Conservation (phyloP, 306 rosid genomes). For the Arachis stenosperma region DNA sequence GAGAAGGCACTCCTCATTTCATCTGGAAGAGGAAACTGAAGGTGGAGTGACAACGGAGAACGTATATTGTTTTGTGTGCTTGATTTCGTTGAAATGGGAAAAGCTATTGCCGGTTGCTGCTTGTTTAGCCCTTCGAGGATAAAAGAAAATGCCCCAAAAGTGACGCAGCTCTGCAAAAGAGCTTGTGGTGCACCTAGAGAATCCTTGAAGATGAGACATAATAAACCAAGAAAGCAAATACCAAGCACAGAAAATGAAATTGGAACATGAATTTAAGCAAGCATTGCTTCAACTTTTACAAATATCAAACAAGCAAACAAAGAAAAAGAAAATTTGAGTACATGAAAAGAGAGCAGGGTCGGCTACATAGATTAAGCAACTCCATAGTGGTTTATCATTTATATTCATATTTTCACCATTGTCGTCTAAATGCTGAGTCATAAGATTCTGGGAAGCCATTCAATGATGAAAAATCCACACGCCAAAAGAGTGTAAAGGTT, state of each 20-base stretch:
- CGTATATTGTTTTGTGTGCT: constrained; percentile 19
- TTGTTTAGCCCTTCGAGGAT: constrained; percentile 71
- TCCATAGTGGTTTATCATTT: too few relatives aligned
- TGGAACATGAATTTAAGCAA: neutral
- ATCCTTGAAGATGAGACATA: constrained; percentile 12
- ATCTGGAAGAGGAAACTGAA: constrained; percentile 65
- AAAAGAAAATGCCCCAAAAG: constrained; percentile 83
- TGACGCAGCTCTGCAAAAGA: constrained; percentile 75
- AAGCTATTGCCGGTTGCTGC: constrained; percentile 72
- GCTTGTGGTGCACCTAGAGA: constrained; percentile 75
- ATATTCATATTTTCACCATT: too few relatives aligned
- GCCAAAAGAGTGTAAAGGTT: neutral
- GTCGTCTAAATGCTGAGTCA: neutral
- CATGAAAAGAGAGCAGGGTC: too few relatives aligned
- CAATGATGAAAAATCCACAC: neutral
- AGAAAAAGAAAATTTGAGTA: too few relatives aligned
- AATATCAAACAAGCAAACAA: neutral
- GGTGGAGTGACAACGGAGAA: constrained; percentile 51
- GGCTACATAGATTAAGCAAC: too few relatives aligned
- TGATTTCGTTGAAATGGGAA: constrained; percentile 44
- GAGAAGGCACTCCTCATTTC: constrained; percentile 65
- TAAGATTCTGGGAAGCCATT: neutral
- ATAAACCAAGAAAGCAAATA: neutral
- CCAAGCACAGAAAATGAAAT: neutral
- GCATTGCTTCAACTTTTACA: neutral